These are phyloP conservation scores for Seiridium cupressi DNA, from an alignment of 2,329 filamentous ascomycete species.

Conservation along the genomic window DNA sequence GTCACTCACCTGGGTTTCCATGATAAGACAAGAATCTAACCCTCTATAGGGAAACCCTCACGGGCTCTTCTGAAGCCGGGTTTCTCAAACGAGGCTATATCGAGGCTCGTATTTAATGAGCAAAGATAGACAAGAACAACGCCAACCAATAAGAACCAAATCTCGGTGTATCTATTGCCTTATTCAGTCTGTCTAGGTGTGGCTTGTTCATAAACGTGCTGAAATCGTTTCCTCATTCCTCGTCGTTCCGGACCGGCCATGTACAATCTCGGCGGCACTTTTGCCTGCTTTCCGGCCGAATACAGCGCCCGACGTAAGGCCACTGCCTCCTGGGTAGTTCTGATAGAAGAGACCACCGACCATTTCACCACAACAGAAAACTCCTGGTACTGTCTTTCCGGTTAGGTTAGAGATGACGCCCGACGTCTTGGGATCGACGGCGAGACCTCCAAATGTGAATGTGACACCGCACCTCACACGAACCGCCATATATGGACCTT, in stretches of 20 bases:
- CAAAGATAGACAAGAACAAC: too few species aligned
- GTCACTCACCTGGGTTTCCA: too few species aligned
- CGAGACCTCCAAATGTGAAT: constrained; percentile 66
- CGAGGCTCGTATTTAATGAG: too few species aligned
- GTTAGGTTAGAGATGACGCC: constrained; percentile 47
- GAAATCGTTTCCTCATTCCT: background rate
- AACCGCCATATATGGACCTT: constrained; percentile 60
- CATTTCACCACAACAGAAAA: constrained; percentile 66
- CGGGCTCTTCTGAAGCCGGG: too few species aligned
- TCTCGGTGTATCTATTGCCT: too few species aligned
- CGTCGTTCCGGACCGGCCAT: too few species aligned
- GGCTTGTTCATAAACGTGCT: background rate
- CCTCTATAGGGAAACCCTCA: too few species aligned
- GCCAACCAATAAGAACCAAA: too few species aligned
- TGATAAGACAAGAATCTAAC: too few species aligned
- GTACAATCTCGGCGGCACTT: constrained; percentile 24
- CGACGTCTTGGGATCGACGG: constrained; percentile 49
- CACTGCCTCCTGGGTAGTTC: constrained; percentile 64
- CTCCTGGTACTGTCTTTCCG: constrained; percentile 45
- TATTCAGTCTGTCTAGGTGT: too few species aligned
- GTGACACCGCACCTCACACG: constrained; percentile 65
- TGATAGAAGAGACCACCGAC: constrained; percentile 62
- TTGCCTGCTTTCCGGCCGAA: constrained; percentile 41
- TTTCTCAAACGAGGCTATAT: too few species aligned
- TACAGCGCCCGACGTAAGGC: constrained; percentile 58